Evolutionary conservation across 108 stramenopile genomes (phyloP), one percentile per base, ranked within the genome.

Genomic region (Pseudonitzschia delicatissima): DNA sequence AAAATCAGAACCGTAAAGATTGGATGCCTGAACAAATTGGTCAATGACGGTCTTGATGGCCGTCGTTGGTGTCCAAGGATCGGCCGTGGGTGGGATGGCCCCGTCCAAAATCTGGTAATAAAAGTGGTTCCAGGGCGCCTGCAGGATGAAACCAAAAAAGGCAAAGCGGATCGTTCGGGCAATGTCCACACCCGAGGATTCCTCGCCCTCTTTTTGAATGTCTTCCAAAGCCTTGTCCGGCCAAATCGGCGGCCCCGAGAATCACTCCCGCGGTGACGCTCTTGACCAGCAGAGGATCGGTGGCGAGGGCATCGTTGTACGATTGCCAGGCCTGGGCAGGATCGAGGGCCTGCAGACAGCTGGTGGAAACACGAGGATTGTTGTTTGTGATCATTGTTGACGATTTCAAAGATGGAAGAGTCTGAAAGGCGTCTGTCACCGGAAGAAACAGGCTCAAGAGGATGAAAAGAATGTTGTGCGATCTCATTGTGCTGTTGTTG

Each of bases 101-200:
- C 85, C 86, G 63, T 97, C 96, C 49, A 97, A 77, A 9, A 86
- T n/a, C 7, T 72, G 69, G 60, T 94, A 95, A 57, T 93, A 97
- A 65, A 80, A 95, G 70, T 97, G 93, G 76, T 91, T 92, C 88
- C 91, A 92, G 0, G 94, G 96, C n/a, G 96, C 96, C 68, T 95
- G 94, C 5, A 96, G 66, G 48, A 92, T 79, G 9, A 96, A 77
- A 15, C 96, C 96, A 49, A 96, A 95, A 58, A 94, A 80, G 31
- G 92, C 84, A 69, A 93, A 96, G 11, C 96, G 83, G 0, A 62
- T 63, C 18, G 85, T 73, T 45, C 96, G 84, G 6, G 76, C 83
- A 33, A 81, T 45, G 70, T 92, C 90, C 34, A 66, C 57, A 60
- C 31, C 60, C 28, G 36, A 28, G 39, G 50, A 21, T 5, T 55